These are phyloP conservation scores for Rhinocladiella similis DNA, from an alignment of 2,329 filamentous ascomycete genomes.

Conservation along the genomic window DNA sequence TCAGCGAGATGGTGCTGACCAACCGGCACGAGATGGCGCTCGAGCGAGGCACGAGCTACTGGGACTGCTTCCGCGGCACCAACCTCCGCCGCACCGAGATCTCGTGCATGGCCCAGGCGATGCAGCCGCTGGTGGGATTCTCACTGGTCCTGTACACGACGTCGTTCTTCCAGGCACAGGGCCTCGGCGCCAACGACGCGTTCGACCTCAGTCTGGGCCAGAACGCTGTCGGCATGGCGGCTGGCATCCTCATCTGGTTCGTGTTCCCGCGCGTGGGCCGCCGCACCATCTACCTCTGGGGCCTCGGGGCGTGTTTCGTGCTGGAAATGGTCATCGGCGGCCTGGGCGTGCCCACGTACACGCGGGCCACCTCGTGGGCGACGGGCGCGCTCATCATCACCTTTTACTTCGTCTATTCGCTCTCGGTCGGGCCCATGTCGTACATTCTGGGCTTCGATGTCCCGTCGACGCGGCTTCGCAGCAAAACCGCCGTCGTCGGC, in stretches of 20 bases:
- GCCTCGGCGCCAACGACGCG: conserved; percentile 33
- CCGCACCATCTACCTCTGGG: conserved; percentile 39
- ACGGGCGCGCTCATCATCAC: conserved; percentile 46
- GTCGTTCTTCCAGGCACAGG: conserved; percentile 39
- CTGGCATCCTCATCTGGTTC: conserved; percentile 52
- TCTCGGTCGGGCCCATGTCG: conserved; percentile 54
- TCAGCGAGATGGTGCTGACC: conserved; percentile 40
- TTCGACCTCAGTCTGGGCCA: conserved; percentile 57
- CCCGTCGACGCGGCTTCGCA: conserved; percentile 53
- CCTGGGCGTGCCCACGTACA: conserved; percentile 19
- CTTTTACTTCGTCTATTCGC: conserved; percentile 56
- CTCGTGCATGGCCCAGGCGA: conserved; percentile 36
- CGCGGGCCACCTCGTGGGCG: conserved; percentile 17
- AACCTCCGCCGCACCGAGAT: conserved; percentile 43
- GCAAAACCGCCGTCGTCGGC: conserved; percentile 56
- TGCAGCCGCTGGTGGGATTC: conserved; percentile 51
- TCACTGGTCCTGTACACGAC: conserved; percentile 33
- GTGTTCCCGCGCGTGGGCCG: conserved; percentile 39
- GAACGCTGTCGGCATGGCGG: conserved; percentile 59
- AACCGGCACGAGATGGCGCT: conserved; percentile 32
- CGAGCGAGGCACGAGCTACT: conserved; percentile 27
- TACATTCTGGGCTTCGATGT: conserved; percentile 55
- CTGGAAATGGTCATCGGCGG: conserved; percentile 34
- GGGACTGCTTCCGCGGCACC: conserved; percentile 33
- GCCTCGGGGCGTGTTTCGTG: conserved; percentile 31